Percentiles rank a stretch among this genome's conserved stretches.
These are phyloP conservation scores for Phialophora tarda DNA, from an alignment of 2,329 filamentous ascomycete genomes.

Conservation along the genomic window DNA sequence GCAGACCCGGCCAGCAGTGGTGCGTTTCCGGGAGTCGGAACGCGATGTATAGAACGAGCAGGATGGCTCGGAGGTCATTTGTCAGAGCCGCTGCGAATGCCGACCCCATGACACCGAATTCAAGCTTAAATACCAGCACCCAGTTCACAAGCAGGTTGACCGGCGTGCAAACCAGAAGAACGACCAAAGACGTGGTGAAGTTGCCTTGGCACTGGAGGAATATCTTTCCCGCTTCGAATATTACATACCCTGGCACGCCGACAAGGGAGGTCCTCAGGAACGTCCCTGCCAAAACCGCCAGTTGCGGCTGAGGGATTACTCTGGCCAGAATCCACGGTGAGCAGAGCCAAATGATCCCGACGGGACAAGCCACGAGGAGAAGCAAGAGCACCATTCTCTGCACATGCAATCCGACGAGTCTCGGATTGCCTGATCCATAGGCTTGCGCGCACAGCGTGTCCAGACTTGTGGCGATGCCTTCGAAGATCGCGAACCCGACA, in stretches of 20 bases:
- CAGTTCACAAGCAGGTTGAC: conserved; percentile 75
- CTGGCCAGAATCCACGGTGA: conserved; percentile 63
- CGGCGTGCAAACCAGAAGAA: conserved; percentile 75
- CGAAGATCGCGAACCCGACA: conserved; percentile 69
- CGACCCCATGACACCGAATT: conserved; percentile 70
- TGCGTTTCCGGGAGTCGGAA: conserved; percentile 62
- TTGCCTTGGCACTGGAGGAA: conserved; percentile 77
- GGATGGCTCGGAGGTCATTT: conserved; percentile 67
- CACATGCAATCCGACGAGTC: conserved; percentile 75
- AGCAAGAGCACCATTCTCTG: conserved; percentile 75
- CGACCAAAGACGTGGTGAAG: conserved; percentile 74
- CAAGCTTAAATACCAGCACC: conserved; percentile 62
- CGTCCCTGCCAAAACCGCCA: conserved; percentile 67
- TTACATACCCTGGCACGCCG: conserved; percentile 71
- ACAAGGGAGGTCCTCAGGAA: conserved; percentile 70
- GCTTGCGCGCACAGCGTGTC: conserved; percentile 86
- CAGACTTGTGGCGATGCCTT: conserved; percentile 76
- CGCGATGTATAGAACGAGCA: conserved; percentile 63
- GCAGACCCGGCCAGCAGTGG: conserved; percentile 71
- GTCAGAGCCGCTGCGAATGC: conserved; percentile 71
- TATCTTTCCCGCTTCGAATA: conserved; percentile 73
- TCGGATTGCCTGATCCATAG: conserved; percentile 79
- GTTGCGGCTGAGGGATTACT: conserved; percentile 68
- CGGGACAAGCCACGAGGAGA: conserved; percentile 67
- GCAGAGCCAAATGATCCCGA: conserved; percentile 67